phyloP scores from a whole-genome alignment of 1,284 basidiomycete genomes.

The Caloboletus inedulis region DNA sequence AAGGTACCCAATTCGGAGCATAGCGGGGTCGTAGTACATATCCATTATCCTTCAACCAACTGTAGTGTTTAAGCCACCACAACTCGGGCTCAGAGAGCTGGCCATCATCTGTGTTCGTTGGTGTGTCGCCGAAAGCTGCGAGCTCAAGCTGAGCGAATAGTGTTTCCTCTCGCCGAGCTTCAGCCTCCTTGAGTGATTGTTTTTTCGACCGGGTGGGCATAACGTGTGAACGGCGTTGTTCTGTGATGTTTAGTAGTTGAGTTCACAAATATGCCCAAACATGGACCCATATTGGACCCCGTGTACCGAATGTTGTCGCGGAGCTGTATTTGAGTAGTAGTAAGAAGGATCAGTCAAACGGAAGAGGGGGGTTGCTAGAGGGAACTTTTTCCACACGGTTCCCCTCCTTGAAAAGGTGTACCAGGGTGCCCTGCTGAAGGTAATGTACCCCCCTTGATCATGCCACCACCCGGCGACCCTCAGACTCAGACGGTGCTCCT shows the following conservation, averaged over 20 bases:
- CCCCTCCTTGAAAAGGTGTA: not conserved
- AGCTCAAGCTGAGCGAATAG: slow-evolving; percentile 2
- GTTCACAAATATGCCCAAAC: slow-evolving; percentile 11
- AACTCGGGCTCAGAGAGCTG: slow-evolving; percentile 8
- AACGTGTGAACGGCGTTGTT: too few relatives aligned
- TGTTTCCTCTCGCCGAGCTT: not conserved
- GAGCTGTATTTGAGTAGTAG: too few relatives aligned
- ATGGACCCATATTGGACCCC: slow-evolving; percentile 13
- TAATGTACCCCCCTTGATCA: slow-evolving; percentile 6
- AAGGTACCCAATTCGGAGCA: slow-evolving; percentile 27
- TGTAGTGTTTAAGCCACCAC: slow-evolving; percentile 33
- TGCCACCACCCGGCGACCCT: not conserved
- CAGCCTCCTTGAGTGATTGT: not conserved
- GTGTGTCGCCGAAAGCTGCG: not conserved
- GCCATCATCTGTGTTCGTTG: slow-evolving; percentile 2
- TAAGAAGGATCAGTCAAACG: too few relatives aligned
- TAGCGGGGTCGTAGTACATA: slow-evolving; percentile 29
- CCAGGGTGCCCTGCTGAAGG: not conserved
- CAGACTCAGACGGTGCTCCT: slow-evolving; percentile 3
- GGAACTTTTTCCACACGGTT: not conserved
- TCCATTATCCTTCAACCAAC: slow-evolving; percentile 27
- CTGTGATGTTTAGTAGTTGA: not conserved
- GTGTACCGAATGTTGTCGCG: not conserved
- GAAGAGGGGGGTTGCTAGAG: not conserved
- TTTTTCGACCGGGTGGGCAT: not conserved